Base-by-base conservation (phyloP, 2,329 filamentous ascomycete genomes). In the Pseudogymnoascus verrucosus region DNA sequence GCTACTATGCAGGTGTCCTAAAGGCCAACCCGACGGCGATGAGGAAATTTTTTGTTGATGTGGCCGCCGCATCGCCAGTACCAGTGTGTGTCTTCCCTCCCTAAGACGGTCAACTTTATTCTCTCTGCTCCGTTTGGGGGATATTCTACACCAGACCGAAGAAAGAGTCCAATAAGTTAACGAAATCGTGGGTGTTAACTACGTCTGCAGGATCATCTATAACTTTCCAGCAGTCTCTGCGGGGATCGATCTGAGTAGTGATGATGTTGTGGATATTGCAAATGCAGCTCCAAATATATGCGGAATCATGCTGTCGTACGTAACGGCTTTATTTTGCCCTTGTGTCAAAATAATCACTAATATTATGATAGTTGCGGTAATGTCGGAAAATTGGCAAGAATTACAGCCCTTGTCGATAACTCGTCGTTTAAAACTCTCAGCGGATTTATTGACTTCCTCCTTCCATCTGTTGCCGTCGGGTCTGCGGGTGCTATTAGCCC, bases 381-480 rank as follows among this genome's bases (percentile, higher is more conserved):
- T 28, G 67, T 68, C n/a, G 68, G 67, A 10, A 70, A 68, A 61
- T 63, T 68, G n/a, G 68, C 47, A 4, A 60, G 67, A 19, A 70
- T 67, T 40, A 68, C 68, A 11, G 67, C 65, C 5, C 54, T 64
- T 12, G 65, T 67, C 1, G 62, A 66, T 34, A 44, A 60, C 8
- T 47, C 68, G 39, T 28, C 65, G 64, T 44, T 66, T 8, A 19
- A 31, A 21, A 26, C 19, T 11, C 68, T 72, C 51, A 70, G 67
- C 54, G 71, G 71, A 10, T 71, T 71, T 64, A 71, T 71, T 23
- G 71, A 72, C 61, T 68, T 72, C 54, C 61, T 72, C 19, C 62
- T 71, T n/a, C 71, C 71, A 3, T 70, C 68, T 5, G 65, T 72
- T 6, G 51, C 67, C 1, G 64, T 63, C 10, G 70, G 70, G 16